Evolutionary conservation across 768 basidiomycete species (phyloP), one percentile per base, ranked within the genome.

Genomic region (Hericium erinaceus): DNA sequence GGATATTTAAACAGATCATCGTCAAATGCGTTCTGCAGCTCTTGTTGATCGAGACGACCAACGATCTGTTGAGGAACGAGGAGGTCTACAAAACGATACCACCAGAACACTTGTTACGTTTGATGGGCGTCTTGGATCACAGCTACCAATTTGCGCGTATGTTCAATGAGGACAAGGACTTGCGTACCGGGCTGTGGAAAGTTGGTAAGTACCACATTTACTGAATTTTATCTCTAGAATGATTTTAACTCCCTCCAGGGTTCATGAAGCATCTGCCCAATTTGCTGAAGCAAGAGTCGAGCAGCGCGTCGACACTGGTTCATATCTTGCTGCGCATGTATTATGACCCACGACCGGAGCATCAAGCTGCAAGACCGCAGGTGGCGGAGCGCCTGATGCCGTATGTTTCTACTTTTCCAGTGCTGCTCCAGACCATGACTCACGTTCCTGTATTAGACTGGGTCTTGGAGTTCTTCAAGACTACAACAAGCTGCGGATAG

Each of bases 191-290:
- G 4, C 75, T 99, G 57, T 99, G 97, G 97, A 98, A 95, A 97
- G 97, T 98, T 65, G 95, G 95, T 92, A 60, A 72, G 95, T 85
- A 33, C 6, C 33, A 33, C 33, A 38, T 13, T 44, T 3, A 12
- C 9, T 26, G 26, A 26, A 26, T 26, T 8, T 13, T 10, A 11
- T 15, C n/a, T 4, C 39, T 1, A 15, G 22, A 13, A 10, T 33
- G 11, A 16, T 13, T 11, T 12, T 41, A 40, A 52, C 8, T 13
- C 4, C 7, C 2, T 48, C 16, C 59, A 98, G 95, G 97, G 7
- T 99, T 99, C 75, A 99, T 99, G 97, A 97, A 98, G 69, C 97
- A 99, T 69, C 74, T 98, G 33, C 97, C 97, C 0, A 99, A 99
- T 72, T 80, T 99, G 44, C 74, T 99, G 56, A 98, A 98, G 70